Conservation (phyloP, 345 rosid genomes). For the Eucalyptus cladocalyx region DNA sequence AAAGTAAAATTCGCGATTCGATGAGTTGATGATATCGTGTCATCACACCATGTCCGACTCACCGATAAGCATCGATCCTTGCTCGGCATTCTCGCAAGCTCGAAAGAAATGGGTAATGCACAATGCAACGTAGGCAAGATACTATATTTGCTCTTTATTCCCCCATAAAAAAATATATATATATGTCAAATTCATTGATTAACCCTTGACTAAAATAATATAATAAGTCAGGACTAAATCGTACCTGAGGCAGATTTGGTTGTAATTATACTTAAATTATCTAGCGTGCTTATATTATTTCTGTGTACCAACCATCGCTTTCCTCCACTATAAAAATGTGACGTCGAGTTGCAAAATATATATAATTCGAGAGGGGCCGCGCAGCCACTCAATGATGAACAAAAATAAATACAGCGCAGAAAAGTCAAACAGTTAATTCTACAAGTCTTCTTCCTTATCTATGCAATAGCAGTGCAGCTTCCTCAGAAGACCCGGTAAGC, state of each 20-base stretch:
- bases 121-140: neutral
- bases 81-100: neutral
- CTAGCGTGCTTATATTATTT: neutral
- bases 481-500: neutral
- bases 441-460: neutral
- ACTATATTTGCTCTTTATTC: neutral
- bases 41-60: neutral
- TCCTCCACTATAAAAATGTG: neutral
- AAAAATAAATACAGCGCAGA: neutral
- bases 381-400: neutral
- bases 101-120: neutral
- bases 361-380: neutral
- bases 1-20: neutral
- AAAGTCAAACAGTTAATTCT: neutral
- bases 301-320: neutral
- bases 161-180: neutral
- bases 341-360: neutral
- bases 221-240: neutral
- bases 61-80: neutral
- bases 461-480: neutral
- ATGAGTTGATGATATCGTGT: neutral
- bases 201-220: neutral
- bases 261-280: neutral
- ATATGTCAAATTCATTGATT: neutral
- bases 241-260: neutral